phyloP scores from a whole-genome alignment of 129 eudicot species.

The Ambrosia trifida region DNA sequence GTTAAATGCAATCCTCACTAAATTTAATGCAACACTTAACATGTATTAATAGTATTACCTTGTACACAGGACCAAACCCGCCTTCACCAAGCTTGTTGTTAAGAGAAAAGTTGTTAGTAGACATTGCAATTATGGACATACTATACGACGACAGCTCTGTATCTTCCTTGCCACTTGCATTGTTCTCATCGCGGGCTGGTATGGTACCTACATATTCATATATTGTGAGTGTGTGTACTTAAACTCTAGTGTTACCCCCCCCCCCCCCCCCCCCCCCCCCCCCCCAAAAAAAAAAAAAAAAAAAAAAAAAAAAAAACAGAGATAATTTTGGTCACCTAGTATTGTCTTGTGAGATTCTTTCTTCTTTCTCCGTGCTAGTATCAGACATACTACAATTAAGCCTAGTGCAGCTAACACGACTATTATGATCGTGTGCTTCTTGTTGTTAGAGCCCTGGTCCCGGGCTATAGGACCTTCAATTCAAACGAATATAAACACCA shows the following conservation, averaged over 20 bases:
- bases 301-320: not conserved
- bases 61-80: slow-evolving; percentile 42
- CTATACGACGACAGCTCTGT: slow-evolving; percentile 25
- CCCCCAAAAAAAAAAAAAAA: no score
- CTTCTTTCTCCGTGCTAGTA: slow-evolving; percentile 20
- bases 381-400: slow-evolving; percentile 15
- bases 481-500: not conserved
- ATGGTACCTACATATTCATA: slow-evolving; percentile 11
- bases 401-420: slow-evolving; percentile 15
- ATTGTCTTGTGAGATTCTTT: slow-evolving; percentile 14
- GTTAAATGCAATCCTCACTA: slow-evolving; percentile 3
- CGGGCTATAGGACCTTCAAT: not conserved
- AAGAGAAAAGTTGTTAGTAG: slow-evolving; percentile 28
- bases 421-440: slow-evolving; percentile 20
- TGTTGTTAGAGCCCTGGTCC: slow-evolving; percentile 11
- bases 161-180: slow-evolving; percentile 14
- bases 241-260: not conserved
- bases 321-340: slow-evolving; percentile 13
- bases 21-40: not conserved
- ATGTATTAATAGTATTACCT: slow-evolving; percentile 21
- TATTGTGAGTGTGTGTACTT: slow-evolving; percentile 4
- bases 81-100: slow-evolving; percentile 37
- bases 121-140: slow-evolving; percentile 14
- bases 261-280: no score
- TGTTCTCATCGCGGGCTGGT: not conserved